Evolutionary conservation across 306 rosid genomes (phyloP).

Genomic region (Trifolium subterraneum): DNA sequence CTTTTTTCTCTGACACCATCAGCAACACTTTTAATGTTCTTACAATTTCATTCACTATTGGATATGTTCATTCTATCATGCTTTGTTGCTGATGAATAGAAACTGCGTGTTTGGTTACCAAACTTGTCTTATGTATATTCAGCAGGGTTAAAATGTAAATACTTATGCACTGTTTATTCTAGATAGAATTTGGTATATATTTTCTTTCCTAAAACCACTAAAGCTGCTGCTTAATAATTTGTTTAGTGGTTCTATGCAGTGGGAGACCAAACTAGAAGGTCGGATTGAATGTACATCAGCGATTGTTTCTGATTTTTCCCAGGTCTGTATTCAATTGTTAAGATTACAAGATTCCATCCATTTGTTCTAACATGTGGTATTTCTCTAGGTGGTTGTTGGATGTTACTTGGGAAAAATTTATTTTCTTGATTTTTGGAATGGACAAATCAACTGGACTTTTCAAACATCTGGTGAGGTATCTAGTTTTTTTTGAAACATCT

Average conservation of each 20-base stretch:
- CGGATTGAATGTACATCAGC: constrained; percentile 90
- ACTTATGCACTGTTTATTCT: constrained; percentile 18
- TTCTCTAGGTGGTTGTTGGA: constrained; percentile 85
- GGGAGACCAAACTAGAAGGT: constrained; percentile 87
- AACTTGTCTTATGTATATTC: constrained; percentile 20
- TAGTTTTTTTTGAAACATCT: constrained; percentile 28
- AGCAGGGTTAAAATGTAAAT: constrained; percentile 15
- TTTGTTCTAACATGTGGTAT: constrained; percentile 40
- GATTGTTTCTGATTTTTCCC: constrained; percentile 76
- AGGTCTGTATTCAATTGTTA: constrained; percentile 57
- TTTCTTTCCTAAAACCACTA: constrained; percentile 29
- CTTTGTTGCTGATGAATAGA: constrained; percentile 13
- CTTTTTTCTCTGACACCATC: background rate
- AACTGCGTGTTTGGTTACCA: constrained; percentile 17
- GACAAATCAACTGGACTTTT: constrained; percentile 77
- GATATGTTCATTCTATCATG: constrained; percentile 13
- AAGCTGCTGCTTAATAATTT: constrained; percentile 54
- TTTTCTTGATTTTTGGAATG: constrained; percentile 74
- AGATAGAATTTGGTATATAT: constrained; percentile 28
- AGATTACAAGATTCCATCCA: constrained; percentile 13
- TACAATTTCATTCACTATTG: background rate
- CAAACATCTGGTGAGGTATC: constrained; percentile 89
- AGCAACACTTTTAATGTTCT: background rate
- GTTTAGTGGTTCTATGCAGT: constrained; percentile 85
- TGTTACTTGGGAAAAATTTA: constrained; percentile 87